Conservation (phyloP, 192 early-diverging fungal species). For the Coemansia sp. region DNA sequence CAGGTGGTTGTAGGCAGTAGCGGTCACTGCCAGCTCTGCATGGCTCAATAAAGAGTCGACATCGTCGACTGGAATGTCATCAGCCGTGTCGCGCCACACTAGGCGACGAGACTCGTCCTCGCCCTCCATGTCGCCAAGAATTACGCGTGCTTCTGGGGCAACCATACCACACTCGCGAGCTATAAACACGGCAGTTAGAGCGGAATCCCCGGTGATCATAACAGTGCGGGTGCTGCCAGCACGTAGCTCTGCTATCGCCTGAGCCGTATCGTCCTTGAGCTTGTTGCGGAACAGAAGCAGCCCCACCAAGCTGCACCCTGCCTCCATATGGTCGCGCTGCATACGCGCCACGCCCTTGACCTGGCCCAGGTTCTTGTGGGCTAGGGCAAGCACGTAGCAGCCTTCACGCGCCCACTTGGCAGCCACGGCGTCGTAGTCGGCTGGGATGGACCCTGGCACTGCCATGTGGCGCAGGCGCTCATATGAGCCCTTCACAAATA, state of each 20-base stretch:
- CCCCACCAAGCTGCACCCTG: constrained; percentile 56
- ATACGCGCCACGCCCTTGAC: constrained; percentile 40
- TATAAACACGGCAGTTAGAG: constrained; percentile 72
- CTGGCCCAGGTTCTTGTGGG: constrained; percentile 51
- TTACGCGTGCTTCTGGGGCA: constrained; percentile 2
- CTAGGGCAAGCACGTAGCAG: constrained; percentile 73
- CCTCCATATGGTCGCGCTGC: constrained; percentile 63
- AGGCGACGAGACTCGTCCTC: constrained; percentile 22
- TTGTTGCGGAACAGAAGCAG: constrained; percentile 77
- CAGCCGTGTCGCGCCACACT: constrained; percentile 62
- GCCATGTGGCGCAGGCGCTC: constrained; percentile 52
- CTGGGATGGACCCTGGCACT: constrained; percentile 57
- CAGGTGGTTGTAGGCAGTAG: constrained; percentile 62
- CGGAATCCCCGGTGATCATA: constrained; percentile 84
- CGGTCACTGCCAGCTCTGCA: constrained; percentile 69
- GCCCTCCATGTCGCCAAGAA: constrained; percentile 58
- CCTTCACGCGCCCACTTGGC: constrained; percentile 63
- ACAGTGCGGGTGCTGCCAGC: constrained; percentile 57
- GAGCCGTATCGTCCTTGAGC: constrained; percentile 63
- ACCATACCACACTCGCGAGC: constrained; percentile 53
- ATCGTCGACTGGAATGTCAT: constrained; percentile 47
- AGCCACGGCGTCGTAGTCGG: constrained; percentile 52
- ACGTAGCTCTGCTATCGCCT: constrained; percentile 64
- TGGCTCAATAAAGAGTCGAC: neutral
- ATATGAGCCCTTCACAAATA: constrained; percentile 63